A percentile compares a stretch with the other conserved stretches of the same genome.
Conservation (phyloP, 2,329 filamentous ascomycete species). For the Hymenoscyphus repandus region DNA sequence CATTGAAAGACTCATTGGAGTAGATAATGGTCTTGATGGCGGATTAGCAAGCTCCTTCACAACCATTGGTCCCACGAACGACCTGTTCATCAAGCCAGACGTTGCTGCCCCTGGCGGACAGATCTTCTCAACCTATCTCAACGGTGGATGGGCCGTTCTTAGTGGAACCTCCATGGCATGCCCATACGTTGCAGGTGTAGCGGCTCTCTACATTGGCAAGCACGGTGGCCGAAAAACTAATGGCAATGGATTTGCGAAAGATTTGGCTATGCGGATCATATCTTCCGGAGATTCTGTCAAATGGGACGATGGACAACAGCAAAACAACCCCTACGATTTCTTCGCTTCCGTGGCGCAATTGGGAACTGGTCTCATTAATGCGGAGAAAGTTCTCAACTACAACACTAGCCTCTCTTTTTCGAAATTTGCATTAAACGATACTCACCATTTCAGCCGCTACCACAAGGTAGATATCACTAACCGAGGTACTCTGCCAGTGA, state of each 20-base stretch:
- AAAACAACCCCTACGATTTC: background rate
- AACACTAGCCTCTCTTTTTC: background rate
- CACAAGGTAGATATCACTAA: slow-evolving; percentile 1
- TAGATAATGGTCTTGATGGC: background rate
- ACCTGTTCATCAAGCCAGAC: slow-evolving; percentile 7
- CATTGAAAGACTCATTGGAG: background rate
- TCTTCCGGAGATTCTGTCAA: background rate
- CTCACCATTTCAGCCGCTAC: slow-evolving; percentile 2
- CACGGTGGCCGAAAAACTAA: background rate
- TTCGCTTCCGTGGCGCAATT: slow-evolving; percentile 1
- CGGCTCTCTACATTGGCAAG: slow-evolving; percentile 10
- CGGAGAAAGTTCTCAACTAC: background rate
- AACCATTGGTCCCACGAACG: background rate
- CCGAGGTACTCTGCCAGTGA: background rate
- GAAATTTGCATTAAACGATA: slow-evolving; percentile 1
- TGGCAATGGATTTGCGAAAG: slow-evolving; percentile 1
- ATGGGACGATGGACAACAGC: slow-evolving; percentile 1
- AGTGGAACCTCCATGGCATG: slow-evolving; percentile 16
- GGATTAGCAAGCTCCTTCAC: background rate
- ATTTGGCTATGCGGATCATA: background rate
- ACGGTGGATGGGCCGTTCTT: slow-evolving; percentile 5
- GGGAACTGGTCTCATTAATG: slow-evolving; percentile 2
- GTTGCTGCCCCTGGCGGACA: slow-evolving; percentile 9
- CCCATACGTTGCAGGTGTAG: slow-evolving; percentile 14
- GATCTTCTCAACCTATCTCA: slow-evolving; percentile 8